Evolutionary conservation across 768 basidiomycete genomes (phyloP).

Genomic region (Calocybe gangraenosa): DNA sequence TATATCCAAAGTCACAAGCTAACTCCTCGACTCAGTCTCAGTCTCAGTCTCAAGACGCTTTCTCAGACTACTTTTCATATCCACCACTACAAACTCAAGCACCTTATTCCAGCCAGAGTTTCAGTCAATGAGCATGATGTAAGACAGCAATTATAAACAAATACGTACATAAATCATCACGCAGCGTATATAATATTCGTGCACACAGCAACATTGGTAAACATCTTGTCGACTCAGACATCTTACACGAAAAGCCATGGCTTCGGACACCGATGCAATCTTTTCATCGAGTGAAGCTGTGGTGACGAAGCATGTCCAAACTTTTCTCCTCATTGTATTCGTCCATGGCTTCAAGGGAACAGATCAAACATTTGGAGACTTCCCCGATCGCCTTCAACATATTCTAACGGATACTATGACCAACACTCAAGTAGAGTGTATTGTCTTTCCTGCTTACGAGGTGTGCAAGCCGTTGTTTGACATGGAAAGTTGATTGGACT

Average conservation of each 20-base stretch:
- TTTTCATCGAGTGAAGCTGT: conserved; percentile 5
- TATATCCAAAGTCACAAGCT: conserved; percentile 4
- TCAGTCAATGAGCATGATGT: conserved; percentile 27
- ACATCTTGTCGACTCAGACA: too few relatives aligned
- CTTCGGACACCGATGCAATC: background rate
- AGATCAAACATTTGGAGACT: conserved; percentile 70
- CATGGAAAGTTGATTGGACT: too few relatives aligned
- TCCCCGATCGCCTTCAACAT: conserved; percentile 78
- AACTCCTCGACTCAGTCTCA: conserved; percentile 18
- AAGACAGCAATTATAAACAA: too few relatives aligned
- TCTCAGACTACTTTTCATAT: conserved; percentile 26
- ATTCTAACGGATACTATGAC: conserved; percentile 63
- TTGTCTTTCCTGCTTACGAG: conserved; percentile 90
- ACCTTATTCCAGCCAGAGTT: conserved; percentile 46
- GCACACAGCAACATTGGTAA: too few relatives aligned
- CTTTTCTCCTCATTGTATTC: conserved; percentile 66
- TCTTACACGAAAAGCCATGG: background rate
- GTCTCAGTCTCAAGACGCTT: conserved; percentile 14
- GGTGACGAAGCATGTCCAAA: conserved; percentile 24
- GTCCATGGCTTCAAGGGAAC: conserved; percentile 71
- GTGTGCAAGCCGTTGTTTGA: conserved; percentile 29
- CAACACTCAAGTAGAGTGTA: conserved; percentile 57
- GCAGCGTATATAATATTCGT: too few relatives aligned
- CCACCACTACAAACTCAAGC: conserved; percentile 49
- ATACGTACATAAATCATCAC: too few relatives aligned